A percentile compares a stretch with the other conserved stretches of the same genome.
Evolutionary conservation across 345 rosid species (phyloP).

Genomic region (Arabidopsis arenosa): DNA sequence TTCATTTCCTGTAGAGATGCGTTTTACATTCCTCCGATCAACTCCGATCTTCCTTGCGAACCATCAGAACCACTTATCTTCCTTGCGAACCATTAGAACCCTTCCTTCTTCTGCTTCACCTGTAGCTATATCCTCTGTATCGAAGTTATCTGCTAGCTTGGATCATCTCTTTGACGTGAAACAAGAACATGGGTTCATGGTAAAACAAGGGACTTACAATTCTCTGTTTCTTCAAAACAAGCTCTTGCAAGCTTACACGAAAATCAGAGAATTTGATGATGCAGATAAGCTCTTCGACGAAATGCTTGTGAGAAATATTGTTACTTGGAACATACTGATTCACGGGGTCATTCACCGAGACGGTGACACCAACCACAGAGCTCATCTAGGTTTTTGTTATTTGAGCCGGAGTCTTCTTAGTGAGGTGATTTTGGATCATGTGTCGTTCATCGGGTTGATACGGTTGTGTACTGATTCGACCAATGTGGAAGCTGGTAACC

Average conservation of each 20-base stretch:
- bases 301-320: slow-evolving; percentile 63
- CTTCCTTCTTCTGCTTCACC: slow-evolving; percentile 3
- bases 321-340: slow-evolving; percentile 71
- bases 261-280: slow-evolving; percentile 39
- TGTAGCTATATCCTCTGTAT: slow-evolving; percentile 27
- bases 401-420: slow-evolving; percentile 55
- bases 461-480: slow-evolving; percentile 53
- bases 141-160: slow-evolving; percentile 49
- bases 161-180: slow-evolving; percentile 45
- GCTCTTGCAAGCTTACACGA: slow-evolving; percentile 55
- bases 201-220: slow-evolving; percentile 51
- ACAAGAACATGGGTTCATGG: slow-evolving; percentile 49
- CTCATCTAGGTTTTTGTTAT: slow-evolving; percentile 43
- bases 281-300: slow-evolving; percentile 64
- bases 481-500: slow-evolving; percentile 51
- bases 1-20: slow-evolving; percentile 26
- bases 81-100: neutral
- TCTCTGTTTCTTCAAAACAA: slow-evolving; percentile 57
- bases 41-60: slow-evolving; percentile 15
- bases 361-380: slow-evolving; percentile 6
- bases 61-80: neutral
- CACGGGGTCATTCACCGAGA: slow-evolving; percentile 46
- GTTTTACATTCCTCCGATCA: slow-evolving; percentile 22
- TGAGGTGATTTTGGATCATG: slow-evolving; percentile 52
- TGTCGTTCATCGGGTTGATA: slow-evolving; percentile 59